Conservation (phyloP, 345 rosid species). For the Linum usitatissimum region DNA sequence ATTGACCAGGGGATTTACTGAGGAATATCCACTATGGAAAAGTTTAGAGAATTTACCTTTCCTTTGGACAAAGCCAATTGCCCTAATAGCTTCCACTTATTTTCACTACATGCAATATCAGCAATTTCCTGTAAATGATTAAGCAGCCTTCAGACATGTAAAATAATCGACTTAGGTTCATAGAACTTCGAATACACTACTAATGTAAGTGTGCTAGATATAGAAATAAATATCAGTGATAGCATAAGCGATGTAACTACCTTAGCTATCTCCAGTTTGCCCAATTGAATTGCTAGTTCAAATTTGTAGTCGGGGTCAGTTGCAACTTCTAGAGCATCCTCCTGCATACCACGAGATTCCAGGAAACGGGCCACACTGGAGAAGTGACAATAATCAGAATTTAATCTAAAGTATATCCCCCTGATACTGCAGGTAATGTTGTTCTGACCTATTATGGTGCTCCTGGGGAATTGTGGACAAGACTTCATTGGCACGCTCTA, state of each 20-base stretch:
- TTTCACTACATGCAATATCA: constrained; percentile 61
- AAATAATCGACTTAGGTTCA: background rate
- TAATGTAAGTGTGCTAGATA: background rate
- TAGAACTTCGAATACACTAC: background rate
- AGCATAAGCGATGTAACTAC: constrained; percentile 23
- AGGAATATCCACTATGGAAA: too few relatives aligned
- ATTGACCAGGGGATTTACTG: too few relatives aligned
- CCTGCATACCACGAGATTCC: constrained; percentile 96
- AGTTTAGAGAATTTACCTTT: constrained; percentile 35
- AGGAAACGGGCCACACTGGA: constrained; percentile 92
- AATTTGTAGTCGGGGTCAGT: constrained; percentile 93
- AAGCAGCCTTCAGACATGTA: background rate
- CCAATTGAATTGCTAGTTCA: constrained; percentile 91
- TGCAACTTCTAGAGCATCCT: constrained; percentile 93
- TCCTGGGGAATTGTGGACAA: constrained; percentile 81
- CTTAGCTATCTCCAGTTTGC: constrained; percentile 86
- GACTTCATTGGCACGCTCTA: constrained; percentile 63
- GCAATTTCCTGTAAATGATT: constrained; percentile 65
- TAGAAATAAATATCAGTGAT: background rate
- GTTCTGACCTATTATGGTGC: constrained; percentile 63
- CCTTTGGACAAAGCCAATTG: constrained; percentile 93
- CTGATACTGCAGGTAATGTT: background rate
- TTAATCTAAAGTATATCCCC: background rate
- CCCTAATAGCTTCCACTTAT: constrained; percentile 98
- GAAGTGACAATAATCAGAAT: constrained; percentile 21